phyloP scores from a whole-genome alignment of 345 rosid genomes.

The Cardamine chenopodiifolia region DNA sequence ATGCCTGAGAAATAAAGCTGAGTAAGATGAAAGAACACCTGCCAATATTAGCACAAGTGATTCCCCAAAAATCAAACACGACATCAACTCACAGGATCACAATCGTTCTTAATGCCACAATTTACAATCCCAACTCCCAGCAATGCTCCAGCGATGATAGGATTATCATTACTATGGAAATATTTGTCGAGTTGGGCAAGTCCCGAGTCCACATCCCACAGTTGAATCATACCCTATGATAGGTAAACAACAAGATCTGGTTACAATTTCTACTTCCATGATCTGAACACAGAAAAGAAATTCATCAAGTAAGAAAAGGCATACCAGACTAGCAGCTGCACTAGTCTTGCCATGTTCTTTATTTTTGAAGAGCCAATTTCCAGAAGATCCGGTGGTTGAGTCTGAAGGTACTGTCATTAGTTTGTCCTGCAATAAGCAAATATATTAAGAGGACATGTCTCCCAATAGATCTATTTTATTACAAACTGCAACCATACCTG shows the following conservation, averaged over 20 bases:
- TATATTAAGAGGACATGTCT: slow-evolving; percentile 12
- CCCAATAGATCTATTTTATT: neutral
- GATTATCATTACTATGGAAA: slow-evolving; percentile 83
- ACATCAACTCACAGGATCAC: slow-evolving; percentile 81
- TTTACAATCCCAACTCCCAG: slow-evolving; percentile 93
- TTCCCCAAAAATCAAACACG: slow-evolving; percentile 1
- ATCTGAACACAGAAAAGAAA: neutral
- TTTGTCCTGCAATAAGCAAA: slow-evolving; percentile 65
- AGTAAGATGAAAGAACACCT: slow-evolving; percentile 27
- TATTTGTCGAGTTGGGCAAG: slow-evolving; percentile 91
- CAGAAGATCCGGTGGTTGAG: slow-evolving; percentile 69
- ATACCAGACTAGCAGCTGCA: slow-evolving; percentile 96
- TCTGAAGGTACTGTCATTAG: slow-evolving; percentile 87
- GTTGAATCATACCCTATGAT: slow-evolving; percentile 84
- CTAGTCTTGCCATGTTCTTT: slow-evolving; percentile 98
- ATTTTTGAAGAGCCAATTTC: slow-evolving; percentile 96
- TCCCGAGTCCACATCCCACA: slow-evolving; percentile 97
- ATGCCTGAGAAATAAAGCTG: slow-evolving; percentile 59
- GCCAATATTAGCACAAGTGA: neutral
- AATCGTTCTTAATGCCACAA: slow-evolving; percentile 79
- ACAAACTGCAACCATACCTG: slow-evolving; percentile 58
- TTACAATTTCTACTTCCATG: slow-evolving; percentile 7
- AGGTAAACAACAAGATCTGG: slow-evolving; percentile 7
- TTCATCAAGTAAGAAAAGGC: slow-evolving; percentile 10
- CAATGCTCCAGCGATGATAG: slow-evolving; percentile 88